Evolutionary conservation across 1,284 basidiomycete genomes (phyloP).

Genomic region (Irpex lacteus): DNA sequence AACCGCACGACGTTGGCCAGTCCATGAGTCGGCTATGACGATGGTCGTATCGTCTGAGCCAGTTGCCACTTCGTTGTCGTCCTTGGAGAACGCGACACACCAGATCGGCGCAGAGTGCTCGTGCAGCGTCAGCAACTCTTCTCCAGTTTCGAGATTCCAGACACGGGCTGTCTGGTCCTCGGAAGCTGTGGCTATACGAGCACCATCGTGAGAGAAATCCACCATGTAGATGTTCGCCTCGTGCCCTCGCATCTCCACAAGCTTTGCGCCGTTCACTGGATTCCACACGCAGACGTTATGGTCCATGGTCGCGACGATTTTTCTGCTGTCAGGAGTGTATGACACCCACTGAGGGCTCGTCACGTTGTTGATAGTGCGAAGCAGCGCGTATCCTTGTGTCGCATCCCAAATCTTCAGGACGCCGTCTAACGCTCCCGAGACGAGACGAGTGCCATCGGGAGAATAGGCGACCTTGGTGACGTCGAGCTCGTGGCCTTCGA

Average conservation of each 20-base stretch:
- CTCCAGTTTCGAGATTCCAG: slow-evolving; percentile 19
- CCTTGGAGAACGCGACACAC: slow-evolving; percentile 4
- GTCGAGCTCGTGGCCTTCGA: slow-evolving; percentile 16
- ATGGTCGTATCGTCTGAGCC: neutral
- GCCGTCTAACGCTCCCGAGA: slow-evolving; percentile 17
- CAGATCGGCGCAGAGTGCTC: slow-evolving; percentile 18
- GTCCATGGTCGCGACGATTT: neutral
- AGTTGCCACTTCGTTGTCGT: neutral
- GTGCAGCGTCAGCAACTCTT: slow-evolving; percentile 15
- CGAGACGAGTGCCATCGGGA: slow-evolving; percentile 21
- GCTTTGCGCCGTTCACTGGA: neutral
- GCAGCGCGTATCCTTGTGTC: neutral
- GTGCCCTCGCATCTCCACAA: neutral
- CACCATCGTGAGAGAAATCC: slow-evolving; percentile 21
- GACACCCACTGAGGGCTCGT: neutral
- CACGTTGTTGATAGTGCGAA: neutral
- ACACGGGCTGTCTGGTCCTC: slow-evolving; percentile 20
- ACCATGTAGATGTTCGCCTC: neutral
- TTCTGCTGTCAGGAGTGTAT: neutral
- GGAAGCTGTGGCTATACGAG: slow-evolving; percentile 24
- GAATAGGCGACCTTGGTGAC: slow-evolving; percentile 22
- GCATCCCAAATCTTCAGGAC: neutral
- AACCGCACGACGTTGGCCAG: neutral
- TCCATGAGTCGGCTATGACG: neutral
- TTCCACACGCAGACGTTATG: neutral